Conservation (phyloP, 2,329 filamentous ascomycete genomes). For the Penicillium italicum region DNA sequence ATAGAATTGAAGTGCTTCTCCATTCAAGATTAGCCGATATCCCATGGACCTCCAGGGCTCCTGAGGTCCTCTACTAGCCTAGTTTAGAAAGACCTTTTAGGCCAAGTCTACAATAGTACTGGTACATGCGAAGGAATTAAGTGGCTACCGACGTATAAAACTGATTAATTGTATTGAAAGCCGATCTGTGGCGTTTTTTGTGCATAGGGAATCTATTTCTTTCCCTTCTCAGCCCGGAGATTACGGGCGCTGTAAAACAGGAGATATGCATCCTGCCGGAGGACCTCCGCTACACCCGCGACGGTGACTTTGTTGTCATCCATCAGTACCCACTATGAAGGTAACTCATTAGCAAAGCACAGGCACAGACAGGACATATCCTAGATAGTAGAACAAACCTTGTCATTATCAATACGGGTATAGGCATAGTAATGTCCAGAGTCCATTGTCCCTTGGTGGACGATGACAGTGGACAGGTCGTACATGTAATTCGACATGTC, state of each 20-base stretch:
- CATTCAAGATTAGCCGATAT: neutral
- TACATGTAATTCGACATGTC: constrained; percentile 64
- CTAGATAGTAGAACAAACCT: constrained; percentile 45
- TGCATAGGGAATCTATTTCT: neutral
- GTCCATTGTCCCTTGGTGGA: constrained; percentile 89
- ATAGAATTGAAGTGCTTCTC: neutral
- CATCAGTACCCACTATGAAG: constrained; percentile 80
- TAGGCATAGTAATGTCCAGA: constrained; percentile 92
- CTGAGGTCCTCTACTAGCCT: neutral
- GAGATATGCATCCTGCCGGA: constrained; percentile 82
- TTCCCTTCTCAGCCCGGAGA: constrained; percentile 16
- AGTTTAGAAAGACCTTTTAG: neutral
- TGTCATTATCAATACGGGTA: constrained; percentile 68
- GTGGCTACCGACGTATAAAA: neutral
- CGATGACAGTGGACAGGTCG: constrained; percentile 82
- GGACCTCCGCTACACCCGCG: constrained; percentile 77
- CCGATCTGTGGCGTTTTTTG: neutral
- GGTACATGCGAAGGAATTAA: neutral
- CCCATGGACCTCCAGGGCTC: neutral
- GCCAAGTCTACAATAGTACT: neutral
- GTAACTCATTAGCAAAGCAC: constrained; percentile 2
- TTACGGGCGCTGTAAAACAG: constrained; percentile 66
- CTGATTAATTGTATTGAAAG: neutral
- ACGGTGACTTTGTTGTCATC: constrained; percentile 91
- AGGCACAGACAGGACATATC: neutral